Evolutionary conservation across 805 yeast species (phyloP).

Genomic region (Metschnikowia continentalis): DNA sequence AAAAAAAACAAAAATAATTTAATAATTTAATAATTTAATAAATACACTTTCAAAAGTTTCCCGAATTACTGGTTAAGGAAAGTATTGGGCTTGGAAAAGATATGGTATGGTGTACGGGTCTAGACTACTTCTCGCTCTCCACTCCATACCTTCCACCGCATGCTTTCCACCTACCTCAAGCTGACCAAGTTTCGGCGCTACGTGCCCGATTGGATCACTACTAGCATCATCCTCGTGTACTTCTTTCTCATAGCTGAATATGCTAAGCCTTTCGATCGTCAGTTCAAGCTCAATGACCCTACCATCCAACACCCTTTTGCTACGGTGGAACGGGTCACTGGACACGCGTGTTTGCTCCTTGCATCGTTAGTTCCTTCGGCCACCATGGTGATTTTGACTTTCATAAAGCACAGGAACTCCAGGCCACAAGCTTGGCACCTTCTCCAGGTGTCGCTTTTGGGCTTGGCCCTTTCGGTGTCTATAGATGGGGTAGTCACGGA

Average conservation of each 20-base stretch:
- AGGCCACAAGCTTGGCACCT: constrained; percentile 19
- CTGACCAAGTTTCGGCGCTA: constrained; percentile 20
- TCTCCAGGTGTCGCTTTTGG: constrained; percentile 29
- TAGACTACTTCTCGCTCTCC: background rate
- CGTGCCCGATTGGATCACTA: constrained; percentile 31
- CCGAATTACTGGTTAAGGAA: no score
- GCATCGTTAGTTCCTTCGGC: constrained; percentile 25
- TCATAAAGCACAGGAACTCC: constrained; percentile 9
- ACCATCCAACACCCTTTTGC: constrained; percentile 37
- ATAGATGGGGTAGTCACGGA: constrained; percentile 34
- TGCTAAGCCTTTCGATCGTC: constrained; percentile 32
- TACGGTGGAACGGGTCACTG: constrained; percentile 26
- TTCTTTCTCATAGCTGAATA: constrained; percentile 30
- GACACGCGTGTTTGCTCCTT: constrained; percentile 24
- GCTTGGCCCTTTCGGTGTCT: constrained; percentile 25
- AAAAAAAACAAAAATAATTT: no score
- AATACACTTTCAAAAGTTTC: no score
- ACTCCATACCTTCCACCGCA: background rate
- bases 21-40: no score
- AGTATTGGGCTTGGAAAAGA: no score
- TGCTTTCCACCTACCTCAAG: constrained; percentile 14
- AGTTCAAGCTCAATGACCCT: constrained; percentile 29
- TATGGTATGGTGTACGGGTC: constrained; percentile 1
- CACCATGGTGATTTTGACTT: constrained; percentile 16
- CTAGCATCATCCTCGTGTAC: constrained; percentile 19